phyloP scores from a whole-genome alignment of 2,329 filamentous ascomycete species.

The Colletotrichum graminicola region DNA sequence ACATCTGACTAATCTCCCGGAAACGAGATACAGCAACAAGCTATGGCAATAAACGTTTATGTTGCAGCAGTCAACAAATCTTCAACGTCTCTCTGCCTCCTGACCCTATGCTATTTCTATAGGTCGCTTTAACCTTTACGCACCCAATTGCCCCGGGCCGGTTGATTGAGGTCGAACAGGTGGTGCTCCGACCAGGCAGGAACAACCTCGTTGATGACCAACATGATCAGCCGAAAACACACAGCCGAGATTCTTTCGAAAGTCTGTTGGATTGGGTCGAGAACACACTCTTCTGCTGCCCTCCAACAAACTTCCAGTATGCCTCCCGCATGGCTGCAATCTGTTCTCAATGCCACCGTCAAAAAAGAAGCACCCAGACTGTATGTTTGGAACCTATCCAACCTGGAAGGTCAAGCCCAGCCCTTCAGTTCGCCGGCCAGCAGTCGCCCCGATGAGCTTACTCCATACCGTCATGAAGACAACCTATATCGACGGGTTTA shows the following conservation, averaged over 20 bases:
- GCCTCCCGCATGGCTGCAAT: conserved; percentile 49
- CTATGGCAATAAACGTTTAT: neutral
- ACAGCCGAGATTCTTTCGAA: neutral
- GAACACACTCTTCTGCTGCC: neutral
- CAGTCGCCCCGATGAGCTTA: neutral
- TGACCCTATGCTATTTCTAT: neutral
- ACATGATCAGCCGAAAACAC: conserved; percentile 1
- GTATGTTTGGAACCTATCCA: conserved; percentile 53
- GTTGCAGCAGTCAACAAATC: neutral
- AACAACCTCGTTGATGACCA: neutral
- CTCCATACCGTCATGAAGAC: neutral
- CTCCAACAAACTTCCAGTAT: conserved; percentile 16
- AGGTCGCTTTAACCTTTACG: neutral
- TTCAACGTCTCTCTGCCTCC: neutral
- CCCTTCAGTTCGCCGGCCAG: neutral
- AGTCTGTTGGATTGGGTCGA: neutral
- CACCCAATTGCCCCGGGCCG: neutral
- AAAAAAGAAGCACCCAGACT: conserved; percentile 49
- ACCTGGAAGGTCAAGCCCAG: conserved; percentile 43
- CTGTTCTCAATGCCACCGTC: conserved; percentile 45
- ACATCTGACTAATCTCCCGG: conserved; percentile 8
- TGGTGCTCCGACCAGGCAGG: neutral
- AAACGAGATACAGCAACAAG: neutral
- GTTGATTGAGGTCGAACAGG: neutral
- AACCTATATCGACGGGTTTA: conserved; percentile 68